Evolutionary conservation across 768 basidiomycete species (phyloP).

Genomic region (Mycena kentingensis): DNA sequence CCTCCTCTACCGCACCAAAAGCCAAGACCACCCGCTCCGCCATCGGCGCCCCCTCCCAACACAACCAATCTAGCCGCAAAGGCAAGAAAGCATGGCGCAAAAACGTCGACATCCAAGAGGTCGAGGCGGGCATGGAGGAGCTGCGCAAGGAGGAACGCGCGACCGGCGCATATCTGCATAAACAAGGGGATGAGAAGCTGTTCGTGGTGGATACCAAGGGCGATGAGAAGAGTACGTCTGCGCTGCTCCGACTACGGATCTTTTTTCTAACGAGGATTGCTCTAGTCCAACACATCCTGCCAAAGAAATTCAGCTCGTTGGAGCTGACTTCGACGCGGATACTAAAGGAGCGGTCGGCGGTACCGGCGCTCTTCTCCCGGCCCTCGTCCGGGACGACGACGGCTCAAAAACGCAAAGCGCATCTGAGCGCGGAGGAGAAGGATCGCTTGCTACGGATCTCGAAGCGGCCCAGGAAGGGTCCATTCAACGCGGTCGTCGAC

Average conservation of each 20-base stretch:
- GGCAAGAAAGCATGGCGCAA: slow-evolving; percentile 95
- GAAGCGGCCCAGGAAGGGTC: slow-evolving; percentile 68
- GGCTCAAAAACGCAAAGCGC: slow-evolving; percentile 44
- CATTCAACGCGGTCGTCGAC: slow-evolving; percentile 71
- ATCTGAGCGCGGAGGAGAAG: slow-evolving; percentile 69
- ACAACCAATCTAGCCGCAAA: slow-evolving; percentile 74
- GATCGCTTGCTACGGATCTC: slow-evolving; percentile 74
- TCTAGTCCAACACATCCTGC: slow-evolving; percentile 61
- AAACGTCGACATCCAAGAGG: slow-evolving; percentile 81
- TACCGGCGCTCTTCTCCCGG: slow-evolving; percentile 80
- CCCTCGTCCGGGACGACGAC: slow-evolving; percentile 33
- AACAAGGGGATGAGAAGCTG: slow-evolving; percentile 69
- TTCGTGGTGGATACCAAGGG: slow-evolving; percentile 83
- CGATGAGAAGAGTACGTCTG: slow-evolving; percentile 67
- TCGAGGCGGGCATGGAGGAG: slow-evolving; percentile 75
- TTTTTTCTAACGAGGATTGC: slow-evolving; percentile 2
- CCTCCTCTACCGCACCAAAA: slow-evolving; percentile 1
- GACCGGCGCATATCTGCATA: slow-evolving; percentile 65
- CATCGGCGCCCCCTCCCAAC: slow-evolving; percentile 61
- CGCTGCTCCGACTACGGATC: too few relatives aligned
- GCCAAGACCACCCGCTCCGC: slow-evolving; percentile 30
- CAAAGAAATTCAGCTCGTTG: slow-evolving; percentile 53
- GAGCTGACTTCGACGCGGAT: slow-evolving; percentile 75
- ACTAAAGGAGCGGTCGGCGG: slow-evolving; percentile 81
- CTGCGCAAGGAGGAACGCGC: slow-evolving; percentile 80